These are phyloP conservation scores for Dunaliella sp. DNA, from an alignment of 139 green algal species.

Conservation along the genomic window DNA sequence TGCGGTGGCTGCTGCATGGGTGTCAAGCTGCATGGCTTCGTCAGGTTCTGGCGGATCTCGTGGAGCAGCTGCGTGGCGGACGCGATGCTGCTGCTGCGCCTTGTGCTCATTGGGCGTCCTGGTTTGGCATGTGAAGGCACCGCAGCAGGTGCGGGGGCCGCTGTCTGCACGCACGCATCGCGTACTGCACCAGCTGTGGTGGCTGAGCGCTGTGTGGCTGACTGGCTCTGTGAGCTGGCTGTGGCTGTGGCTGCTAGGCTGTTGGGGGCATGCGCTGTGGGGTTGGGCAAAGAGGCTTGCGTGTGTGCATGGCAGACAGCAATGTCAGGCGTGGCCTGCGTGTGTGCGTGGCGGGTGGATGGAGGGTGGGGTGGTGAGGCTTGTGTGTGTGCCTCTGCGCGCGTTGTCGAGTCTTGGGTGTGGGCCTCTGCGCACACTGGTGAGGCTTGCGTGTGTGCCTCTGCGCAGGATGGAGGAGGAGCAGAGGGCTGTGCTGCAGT, in stretches of 20 bases:
- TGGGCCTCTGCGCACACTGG: too few relatives aligned
- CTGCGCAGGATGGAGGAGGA: too few relatives aligned
- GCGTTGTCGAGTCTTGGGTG: not conserved
- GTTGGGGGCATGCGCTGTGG: too few relatives aligned
- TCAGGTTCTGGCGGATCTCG: slow-evolving; percentile 10
- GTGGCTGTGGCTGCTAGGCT: slow-evolving; percentile 3
- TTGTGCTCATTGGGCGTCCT: not conserved
- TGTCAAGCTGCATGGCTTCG: not conserved
- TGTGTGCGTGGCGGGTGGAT: not conserved
- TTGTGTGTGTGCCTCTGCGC: not conserved
- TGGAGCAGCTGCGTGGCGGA: not conserved
- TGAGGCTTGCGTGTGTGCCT: not conserved
- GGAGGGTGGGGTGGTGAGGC: not conserved
- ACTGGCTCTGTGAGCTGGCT: not conserved
- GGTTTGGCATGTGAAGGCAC: not conserved
- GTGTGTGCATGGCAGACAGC: not conserved
- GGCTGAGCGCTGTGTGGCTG: not conserved
- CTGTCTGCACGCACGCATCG: not conserved
- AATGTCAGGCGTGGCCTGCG: not conserved
- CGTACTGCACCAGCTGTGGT: not conserved
- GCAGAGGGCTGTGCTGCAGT: too few relatives aligned
- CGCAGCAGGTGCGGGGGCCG: not conserved
- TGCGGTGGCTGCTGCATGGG: too few relatives aligned
- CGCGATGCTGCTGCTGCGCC: slow-evolving; percentile 10
- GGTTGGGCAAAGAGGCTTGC: not conserved